Evolutionary conservation across 345 rosid species (phyloP).

Genomic region (Microcos paniculata): DNA sequence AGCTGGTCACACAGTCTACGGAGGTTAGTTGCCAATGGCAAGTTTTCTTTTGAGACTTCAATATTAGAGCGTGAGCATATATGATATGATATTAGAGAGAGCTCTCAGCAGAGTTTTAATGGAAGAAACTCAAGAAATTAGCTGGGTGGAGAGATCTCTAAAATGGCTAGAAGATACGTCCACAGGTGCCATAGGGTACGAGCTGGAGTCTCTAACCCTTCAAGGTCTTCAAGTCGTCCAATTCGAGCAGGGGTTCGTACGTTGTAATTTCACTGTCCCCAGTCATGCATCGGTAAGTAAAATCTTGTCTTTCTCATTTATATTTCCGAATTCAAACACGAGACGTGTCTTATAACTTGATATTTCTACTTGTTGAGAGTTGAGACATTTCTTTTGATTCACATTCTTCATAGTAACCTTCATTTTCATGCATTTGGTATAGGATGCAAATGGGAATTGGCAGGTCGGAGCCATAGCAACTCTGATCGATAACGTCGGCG

Average conservation of each 20-base stretch:
- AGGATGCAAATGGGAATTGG: constrained; percentile 52
- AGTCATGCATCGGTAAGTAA: constrained; percentile 23
- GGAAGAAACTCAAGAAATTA: background rate
- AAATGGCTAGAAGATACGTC: constrained; percentile 6
- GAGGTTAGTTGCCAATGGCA: too few species aligned
- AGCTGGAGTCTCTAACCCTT: constrained; percentile 6
- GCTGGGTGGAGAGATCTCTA: background rate
- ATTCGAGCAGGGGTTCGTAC: constrained; percentile 30
- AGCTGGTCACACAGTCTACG: too few species aligned
- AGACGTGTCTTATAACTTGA: too few species aligned
- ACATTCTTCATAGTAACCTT: too few species aligned
- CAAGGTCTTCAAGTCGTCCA: constrained; percentile 25
- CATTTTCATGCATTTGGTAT: too few species aligned
- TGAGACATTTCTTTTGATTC: too few species aligned
- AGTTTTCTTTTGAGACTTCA: too few species aligned
- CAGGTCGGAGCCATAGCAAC: constrained; percentile 51
- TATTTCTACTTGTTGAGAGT: too few species aligned
- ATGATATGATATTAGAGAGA: background rate
- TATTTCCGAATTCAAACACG: too few species aligned
- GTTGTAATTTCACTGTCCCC: constrained; percentile 38
- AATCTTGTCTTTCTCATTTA: background rate
- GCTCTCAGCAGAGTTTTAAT: background rate
- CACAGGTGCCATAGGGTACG: background rate
- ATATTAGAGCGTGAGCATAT: too few species aligned
- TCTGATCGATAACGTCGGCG: constrained; percentile 47